phyloP scores from a whole-genome alignment of 805 yeast genomes.

The Cyberlindnera mycetangii region DNA sequence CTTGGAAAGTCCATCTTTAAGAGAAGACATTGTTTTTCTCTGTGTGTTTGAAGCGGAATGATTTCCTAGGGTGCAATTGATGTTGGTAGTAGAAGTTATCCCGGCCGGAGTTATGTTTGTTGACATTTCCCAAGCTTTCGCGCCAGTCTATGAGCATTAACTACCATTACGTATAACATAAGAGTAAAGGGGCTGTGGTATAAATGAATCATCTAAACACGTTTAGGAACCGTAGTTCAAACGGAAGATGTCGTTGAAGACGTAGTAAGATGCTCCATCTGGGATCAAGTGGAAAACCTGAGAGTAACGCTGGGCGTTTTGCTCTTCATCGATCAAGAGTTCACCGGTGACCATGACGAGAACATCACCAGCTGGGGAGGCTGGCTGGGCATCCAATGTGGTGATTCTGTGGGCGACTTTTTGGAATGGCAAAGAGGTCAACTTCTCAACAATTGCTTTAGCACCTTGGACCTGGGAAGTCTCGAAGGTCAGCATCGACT shows the following conservation, averaged over 20 bases:
- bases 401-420: constrained; percentile 92
- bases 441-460: constrained; percentile 86
- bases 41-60: too few species aligned
- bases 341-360: constrained; percentile 98
- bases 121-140: neutral
- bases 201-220: too few species aligned
- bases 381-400: constrained; percentile 97
- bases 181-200: too few species aligned
- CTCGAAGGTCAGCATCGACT: constrained; percentile 97
- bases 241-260: constrained; percentile 95
- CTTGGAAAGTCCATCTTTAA: constrained; percentile 4
- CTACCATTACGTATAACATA: too few species aligned
- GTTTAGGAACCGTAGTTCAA: constrained; percentile 69
- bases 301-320: constrained; percentile 92
- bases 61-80: too few species aligned
- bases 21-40: constrained; percentile 7
- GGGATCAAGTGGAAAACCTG: constrained; percentile 97
- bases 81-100: neutral
- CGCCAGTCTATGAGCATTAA: too few species aligned
- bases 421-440: constrained; percentile 83
- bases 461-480: constrained; percentile 94
- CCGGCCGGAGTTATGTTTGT: neutral
- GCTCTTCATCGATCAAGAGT: constrained; percentile 86
- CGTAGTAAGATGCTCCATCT: constrained; percentile 87
- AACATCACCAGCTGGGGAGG: constrained; percentile 87